Evolutionary conservation across 1,284 basidiomycete species (phyloP).

Genomic region (Naganishia sp.): DNA sequence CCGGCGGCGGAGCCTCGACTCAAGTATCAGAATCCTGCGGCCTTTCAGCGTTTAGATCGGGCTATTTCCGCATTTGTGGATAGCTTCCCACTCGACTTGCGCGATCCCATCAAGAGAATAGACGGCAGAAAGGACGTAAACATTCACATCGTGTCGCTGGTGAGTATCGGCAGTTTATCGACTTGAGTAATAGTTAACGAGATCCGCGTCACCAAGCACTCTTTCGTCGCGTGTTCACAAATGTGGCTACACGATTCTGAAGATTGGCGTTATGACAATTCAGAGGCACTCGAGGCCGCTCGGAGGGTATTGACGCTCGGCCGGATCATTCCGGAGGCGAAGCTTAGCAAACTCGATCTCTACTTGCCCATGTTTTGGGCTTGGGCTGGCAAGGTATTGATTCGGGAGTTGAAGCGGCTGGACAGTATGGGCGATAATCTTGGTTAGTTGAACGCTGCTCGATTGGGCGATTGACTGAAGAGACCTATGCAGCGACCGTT

Average conservation of each 20-base stretch:
- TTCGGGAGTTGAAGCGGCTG: slow-evolving; percentile 33
- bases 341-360: slow-evolving; percentile 24
- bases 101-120: slow-evolving; percentile 23
- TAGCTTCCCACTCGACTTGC: slow-evolving; percentile 25
- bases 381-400: slow-evolving; percentile 28
- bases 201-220: slow-evolving; percentile 7
- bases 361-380: slow-evolving; percentile 32
- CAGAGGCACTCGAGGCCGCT: slow-evolving; percentile 29
- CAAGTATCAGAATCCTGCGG: slow-evolving; percentile 12
- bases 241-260: slow-evolving; percentile 33
- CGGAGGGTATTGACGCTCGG: slow-evolving; percentile 27
- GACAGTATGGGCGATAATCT: slow-evolving; percentile 23
- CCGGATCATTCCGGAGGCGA: slow-evolving; percentile 25
- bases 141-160: slow-evolving; percentile 19
- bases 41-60: slow-evolving; percentile 18
- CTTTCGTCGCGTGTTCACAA: slow-evolving; percentile 19
- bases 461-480: neutral
- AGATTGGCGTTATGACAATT: slow-evolving; percentile 30
- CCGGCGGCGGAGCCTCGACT: slow-evolving; percentile 13
- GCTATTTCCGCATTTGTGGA: slow-evolving; percentile 28
- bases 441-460: slow-evolving; percentile 9
- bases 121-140: slow-evolving; percentile 11
- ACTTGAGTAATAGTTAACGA: neutral
- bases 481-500: slow-evolving; percentile 27
- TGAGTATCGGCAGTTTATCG: neutral